Evolutionary conservation across 352 stramenopile genomes (phyloP).

Genomic region (Phytophthora megakarya): DNA sequence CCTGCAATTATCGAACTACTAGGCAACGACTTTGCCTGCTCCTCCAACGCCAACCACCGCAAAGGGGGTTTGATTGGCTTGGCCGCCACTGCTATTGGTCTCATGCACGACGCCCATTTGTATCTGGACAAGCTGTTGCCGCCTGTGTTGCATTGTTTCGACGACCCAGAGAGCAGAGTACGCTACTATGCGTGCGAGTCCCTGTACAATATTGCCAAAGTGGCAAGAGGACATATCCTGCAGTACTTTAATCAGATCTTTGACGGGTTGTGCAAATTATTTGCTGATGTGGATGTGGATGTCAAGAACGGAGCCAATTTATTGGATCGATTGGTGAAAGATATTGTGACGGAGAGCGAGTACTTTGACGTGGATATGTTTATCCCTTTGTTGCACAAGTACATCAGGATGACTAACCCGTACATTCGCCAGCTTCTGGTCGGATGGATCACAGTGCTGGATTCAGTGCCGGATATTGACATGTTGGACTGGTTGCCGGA

Average conservation of each 20-base stretch:
- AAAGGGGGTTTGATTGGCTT: slow-evolving; percentile 99
- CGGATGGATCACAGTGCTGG: slow-evolving; percentile 98
- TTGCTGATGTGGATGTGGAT: slow-evolving; percentile 99
- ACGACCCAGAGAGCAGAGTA: slow-evolving; percentile 97
- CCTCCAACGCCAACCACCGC: slow-evolving; percentile 98
- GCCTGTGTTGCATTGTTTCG: slow-evolving; percentile 99
- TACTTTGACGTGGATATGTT: slow-evolving; percentile 99
- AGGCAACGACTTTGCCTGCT: slow-evolving; percentile 98
- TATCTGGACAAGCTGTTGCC: slow-evolving; percentile 95
- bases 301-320: slow-evolving; percentile 97
- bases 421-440: slow-evolving; percentile 99
- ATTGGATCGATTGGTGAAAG: slow-evolving; percentile 94
- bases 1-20: slow-evolving; percentile 96
- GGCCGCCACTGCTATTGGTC: slow-evolving; percentile 96
- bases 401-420: slow-evolving; percentile 98
- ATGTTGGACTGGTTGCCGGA: slow-evolving; percentile 98
- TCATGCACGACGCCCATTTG: slow-evolving; percentile 93
- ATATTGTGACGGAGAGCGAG: slow-evolving; percentile 99
- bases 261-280: slow-evolving; percentile 95
- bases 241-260: slow-evolving; percentile 99
- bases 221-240: slow-evolving; percentile 94
- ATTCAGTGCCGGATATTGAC: slow-evolving; percentile 98
- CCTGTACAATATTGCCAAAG: slow-evolving; percentile 99
- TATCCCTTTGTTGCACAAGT: slow-evolving; percentile 98
- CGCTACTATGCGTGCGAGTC: slow-evolving; percentile 99